phyloP scores from a whole-genome alignment of 116 monocot genomes.

The Iris pallida region DNA sequence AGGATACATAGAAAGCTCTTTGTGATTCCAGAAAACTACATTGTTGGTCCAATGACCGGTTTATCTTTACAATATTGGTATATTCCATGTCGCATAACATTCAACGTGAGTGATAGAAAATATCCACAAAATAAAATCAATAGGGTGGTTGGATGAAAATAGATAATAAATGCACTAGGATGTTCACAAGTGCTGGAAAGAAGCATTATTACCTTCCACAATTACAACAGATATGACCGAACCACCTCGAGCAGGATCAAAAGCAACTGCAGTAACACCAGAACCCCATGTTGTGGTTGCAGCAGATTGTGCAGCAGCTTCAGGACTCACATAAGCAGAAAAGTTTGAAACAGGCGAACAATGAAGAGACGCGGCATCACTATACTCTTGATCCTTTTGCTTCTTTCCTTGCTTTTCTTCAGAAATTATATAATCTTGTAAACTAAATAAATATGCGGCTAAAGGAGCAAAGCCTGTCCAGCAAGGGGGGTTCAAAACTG shows the following conservation, averaged over 20 bases:
- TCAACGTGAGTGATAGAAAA: neutral
- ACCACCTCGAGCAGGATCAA: constrained; percentile 94
- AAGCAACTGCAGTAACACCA: constrained; percentile 98
- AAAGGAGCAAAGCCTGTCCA: constrained; percentile 87
- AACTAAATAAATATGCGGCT: constrained; percentile 79
- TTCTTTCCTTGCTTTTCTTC: constrained; percentile 73
- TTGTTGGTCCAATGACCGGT: no score
- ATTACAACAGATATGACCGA: constrained; percentile 94
- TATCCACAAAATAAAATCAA: neutral
- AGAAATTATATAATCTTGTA: constrained; percentile 71
- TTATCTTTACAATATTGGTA: neutral
- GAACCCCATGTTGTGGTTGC: constrained; percentile 98
- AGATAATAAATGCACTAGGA: no score
- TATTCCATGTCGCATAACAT: neutral
- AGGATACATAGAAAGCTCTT: no score
- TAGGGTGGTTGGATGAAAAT: neutral
- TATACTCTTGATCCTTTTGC: constrained; percentile 52
- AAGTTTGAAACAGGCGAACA: constrained; percentile 99
- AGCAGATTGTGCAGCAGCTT: constrained; percentile 92
- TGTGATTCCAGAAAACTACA: no score
- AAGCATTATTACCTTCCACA: constrained; percentile 71
- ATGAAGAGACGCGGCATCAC: constrained; percentile 64
- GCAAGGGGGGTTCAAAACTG: constrained; percentile 59
- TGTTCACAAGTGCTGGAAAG: neutral
- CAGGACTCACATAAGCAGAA: constrained; percentile 98